Evolutionary conservation across 495 filamentous ascomycete genomes (phyloP).

Genomic region (Aspergillus saccharolyticus): DNA sequence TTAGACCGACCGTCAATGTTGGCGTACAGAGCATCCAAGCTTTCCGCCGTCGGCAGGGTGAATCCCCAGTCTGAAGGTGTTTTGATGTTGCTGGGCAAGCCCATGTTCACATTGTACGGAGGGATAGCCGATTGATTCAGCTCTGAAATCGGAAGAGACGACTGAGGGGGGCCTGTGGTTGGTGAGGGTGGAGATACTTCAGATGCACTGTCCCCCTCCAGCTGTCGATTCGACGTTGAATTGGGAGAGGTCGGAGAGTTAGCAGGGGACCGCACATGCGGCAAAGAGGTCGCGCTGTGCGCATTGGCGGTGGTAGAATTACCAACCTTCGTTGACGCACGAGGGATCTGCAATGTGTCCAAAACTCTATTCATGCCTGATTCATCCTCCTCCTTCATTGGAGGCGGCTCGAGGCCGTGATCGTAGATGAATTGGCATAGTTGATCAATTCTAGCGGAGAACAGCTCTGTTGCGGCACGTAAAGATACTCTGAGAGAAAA

Average conservation of each 20-base stretch:
- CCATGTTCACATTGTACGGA: constrained; percentile 22
- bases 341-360: constrained; percentile 42
- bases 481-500: constrained; percentile 38
- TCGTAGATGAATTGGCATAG: constrained; percentile 44
- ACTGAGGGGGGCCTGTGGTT: constrained; percentile 13
- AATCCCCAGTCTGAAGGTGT: constrained; percentile 36
- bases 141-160: constrained; percentile 15
- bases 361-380: constrained; percentile 40
- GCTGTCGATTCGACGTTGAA: constrained; percentile 12
- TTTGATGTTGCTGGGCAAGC: constrained; percentile 18
- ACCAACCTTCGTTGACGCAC: constrained; percentile 19
- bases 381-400: constrained; percentile 44
- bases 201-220: constrained; percentile 5
- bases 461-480: constrained; percentile 44
- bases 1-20: constrained; percentile 27
- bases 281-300: not conserved
- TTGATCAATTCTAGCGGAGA: constrained; percentile 44
- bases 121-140: constrained; percentile 19
- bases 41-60: constrained; percentile 40
- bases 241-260: constrained; percentile 17
- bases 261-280: constrained; percentile 10
- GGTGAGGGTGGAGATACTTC: constrained; percentile 15
- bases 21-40: constrained; percentile 36
- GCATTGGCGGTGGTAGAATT: not conserved
- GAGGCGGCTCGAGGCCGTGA: constrained; percentile 36